A percentile compares a stretch with the other conserved stretches of the same genome.
Evolutionary conservation across 2,329 filamentous ascomycete genomes (phyloP).

Genomic region (Apiospora phragmitis): DNA sequence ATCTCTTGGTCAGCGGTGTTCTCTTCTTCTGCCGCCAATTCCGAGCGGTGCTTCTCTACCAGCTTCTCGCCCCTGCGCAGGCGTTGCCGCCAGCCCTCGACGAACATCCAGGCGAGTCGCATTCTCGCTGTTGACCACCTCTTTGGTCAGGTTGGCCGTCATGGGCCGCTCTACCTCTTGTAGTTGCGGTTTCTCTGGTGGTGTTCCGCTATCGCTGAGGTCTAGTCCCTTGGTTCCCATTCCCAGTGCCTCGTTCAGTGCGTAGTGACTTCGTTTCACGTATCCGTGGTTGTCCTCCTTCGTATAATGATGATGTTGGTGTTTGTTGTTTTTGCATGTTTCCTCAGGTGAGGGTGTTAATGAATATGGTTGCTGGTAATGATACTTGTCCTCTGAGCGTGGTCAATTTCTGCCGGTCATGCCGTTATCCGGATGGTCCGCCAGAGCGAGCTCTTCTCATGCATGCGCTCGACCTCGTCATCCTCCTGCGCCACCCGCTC

Average conservation of each 20-base stretch:
- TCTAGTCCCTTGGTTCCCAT: neutral
- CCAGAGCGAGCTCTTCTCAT: slow-evolving; percentile 34
- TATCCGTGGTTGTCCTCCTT: neutral
- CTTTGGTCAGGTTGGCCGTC: slow-evolving; percentile 19
- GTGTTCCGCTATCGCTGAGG: neutral
- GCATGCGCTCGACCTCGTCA: slow-evolving; percentile 21
- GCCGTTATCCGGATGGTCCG: slow-evolving; percentile 9
- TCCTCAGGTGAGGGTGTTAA: neutral
- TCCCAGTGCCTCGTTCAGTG: neutral
- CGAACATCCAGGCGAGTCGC: slow-evolving; percentile 38
- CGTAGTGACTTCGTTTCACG: slow-evolving; percentile 1
- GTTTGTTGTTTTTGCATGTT: neutral
- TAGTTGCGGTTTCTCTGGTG: neutral
- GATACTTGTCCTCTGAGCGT: slow-evolving; percentile 32
- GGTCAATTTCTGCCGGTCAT: slow-evolving; percentile 34
- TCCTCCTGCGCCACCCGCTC: slow-evolving; percentile 6
- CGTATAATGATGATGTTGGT: neutral
- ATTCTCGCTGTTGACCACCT: slow-evolving; percentile 26
- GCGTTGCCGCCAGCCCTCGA: slow-evolving; percentile 38
- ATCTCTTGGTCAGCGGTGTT: neutral
- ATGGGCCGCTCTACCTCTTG: neutral
- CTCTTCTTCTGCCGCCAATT: neutral
- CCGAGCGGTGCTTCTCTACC: slow-evolving; percentile 32
- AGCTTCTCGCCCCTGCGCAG: slow-evolving; percentile 32
- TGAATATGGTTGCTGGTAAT: neutral